A percentile compares a stretch with the other conserved stretches of the same genome.
phyloP scores from a whole-genome alignment of 2,329 filamentous ascomycete genomes.

The Annulohypoxylon truncatum region DNA sequence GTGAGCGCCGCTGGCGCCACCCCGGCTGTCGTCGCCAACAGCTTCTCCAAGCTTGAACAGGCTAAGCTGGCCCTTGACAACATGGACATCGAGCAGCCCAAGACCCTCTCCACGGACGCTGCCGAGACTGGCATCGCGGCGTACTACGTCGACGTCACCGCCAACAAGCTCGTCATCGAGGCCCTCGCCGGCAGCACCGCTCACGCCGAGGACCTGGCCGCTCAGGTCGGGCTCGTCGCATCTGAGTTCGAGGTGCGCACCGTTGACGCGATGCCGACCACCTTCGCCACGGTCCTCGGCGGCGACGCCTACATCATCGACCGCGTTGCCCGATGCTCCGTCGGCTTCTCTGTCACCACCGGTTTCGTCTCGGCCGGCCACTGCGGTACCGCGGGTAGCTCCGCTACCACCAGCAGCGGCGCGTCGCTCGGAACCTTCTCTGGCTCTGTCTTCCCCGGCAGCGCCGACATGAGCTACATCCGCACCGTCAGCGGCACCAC shows the following conservation, averaged over 20 bases:
- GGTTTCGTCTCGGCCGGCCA: constrained; percentile 57
- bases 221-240: constrained; percentile 52
- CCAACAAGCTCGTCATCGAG: constrained; percentile 57
- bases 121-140: constrained; percentile 51
- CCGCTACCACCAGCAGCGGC: constrained; percentile 51
- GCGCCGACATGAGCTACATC: constrained; percentile 54
- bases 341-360: constrained; percentile 55
- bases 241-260: constrained; percentile 53
- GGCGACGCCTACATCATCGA: constrained; percentile 56
- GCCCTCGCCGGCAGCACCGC: constrained; percentile 51
- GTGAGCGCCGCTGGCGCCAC: constrained; percentile 53
- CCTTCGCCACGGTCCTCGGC: constrained; percentile 52
- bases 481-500: constrained; percentile 51
- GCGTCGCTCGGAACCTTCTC: constrained; percentile 52
- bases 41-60: constrained; percentile 54
- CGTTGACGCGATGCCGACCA: constrained; percentile 50
- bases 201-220: constrained; percentile 52
- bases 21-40: constrained; percentile 50
- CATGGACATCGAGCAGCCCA: constrained; percentile 51
- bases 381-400: constrained; percentile 51
- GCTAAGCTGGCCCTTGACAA: constrained; percentile 57
- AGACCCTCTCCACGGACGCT: constrained; percentile 44
- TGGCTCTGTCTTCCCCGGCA: constrained; percentile 55
- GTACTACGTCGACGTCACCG: constrained; percentile 54
- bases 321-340: constrained; percentile 51